phyloP scores from a whole-genome alignment of 1,139 yeast species.

The Geotrichum citri-aurantii region DNA sequence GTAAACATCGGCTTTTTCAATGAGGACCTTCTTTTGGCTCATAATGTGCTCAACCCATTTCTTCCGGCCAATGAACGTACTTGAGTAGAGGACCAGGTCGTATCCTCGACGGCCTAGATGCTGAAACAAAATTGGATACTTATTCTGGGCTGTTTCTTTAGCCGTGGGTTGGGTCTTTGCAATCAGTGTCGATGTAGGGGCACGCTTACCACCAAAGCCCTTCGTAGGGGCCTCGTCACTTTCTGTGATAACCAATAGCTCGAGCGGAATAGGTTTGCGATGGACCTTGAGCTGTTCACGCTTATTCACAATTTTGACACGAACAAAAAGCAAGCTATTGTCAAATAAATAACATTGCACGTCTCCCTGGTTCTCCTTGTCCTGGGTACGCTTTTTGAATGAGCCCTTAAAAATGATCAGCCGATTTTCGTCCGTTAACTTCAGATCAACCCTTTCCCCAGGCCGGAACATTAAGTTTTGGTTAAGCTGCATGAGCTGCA shows the following conservation, averaged over 20 bases:
- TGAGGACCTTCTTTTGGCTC: constrained; percentile 68
- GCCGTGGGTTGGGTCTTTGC: constrained; percentile 27
- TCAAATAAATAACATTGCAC: constrained; percentile 78
- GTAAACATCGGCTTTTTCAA: constrained; percentile 71
- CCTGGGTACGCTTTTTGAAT: constrained; percentile 68
- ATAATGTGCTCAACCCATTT: constrained; percentile 76
- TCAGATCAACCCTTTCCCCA: constrained; percentile 86
- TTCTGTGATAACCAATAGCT: constrained; percentile 67
- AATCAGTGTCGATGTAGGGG: constrained; percentile 42
- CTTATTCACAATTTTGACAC: constrained; percentile 81
- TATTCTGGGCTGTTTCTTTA: constrained; percentile 29
- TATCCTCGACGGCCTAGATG: constrained; percentile 60
- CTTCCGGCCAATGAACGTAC: constrained; percentile 65
- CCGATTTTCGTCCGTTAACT: constrained; percentile 74
- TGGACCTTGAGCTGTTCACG: constrained; percentile 88
- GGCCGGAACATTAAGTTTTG: constrained; percentile 65
- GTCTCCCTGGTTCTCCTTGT: constrained; percentile 67
- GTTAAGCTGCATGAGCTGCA: constrained; percentile 80
- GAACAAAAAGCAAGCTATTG: constrained; percentile 78
- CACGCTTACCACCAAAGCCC: constrained; percentile 36
- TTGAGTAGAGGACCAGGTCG: constrained; percentile 61
- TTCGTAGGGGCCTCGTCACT: constrained; percentile 72
- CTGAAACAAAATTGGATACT: constrained; percentile 48
- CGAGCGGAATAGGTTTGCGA: constrained; percentile 85
- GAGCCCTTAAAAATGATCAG: constrained; percentile 74